Percentiles rank a stretch among this genome's conserved stretches.
phyloP scores from a whole-genome alignment of 2,329 filamentous ascomycete species.

The Hysterium pulicare region DNA sequence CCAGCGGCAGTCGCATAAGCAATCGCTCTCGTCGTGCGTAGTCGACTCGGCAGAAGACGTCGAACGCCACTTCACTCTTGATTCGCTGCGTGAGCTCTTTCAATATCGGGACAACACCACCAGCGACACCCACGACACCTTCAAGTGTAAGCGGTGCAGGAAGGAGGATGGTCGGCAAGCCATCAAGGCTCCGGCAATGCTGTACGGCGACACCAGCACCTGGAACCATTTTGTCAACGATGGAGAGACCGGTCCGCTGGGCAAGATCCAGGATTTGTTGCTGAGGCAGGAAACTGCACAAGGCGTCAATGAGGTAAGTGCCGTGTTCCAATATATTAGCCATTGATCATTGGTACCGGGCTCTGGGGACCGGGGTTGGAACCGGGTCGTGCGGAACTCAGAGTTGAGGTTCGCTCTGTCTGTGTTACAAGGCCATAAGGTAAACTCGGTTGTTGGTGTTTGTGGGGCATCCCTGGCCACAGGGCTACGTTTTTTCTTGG shows the following conservation, averaged over 20 bases:
- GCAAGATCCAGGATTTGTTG: conserved; percentile 84
- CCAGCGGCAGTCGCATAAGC: conserved; percentile 96
- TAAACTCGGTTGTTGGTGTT: no score
- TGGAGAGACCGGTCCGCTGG: conserved; percentile 62
- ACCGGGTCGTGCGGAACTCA: no score
- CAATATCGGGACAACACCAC: conserved; percentile 81
- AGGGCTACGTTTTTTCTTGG: no score
- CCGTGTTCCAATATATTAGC: conserved; percentile 98
- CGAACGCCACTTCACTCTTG: conserved; percentile 90
- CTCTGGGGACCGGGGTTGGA: no score
- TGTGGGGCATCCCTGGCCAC: no score
- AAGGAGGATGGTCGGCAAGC: conserved; percentile 78
- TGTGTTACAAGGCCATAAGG: no score
- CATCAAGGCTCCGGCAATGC: conserved; percentile 87
- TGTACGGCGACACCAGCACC: conserved; percentile 97
- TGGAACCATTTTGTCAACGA: conserved; percentile 97
- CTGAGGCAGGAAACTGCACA: conserved; percentile 80
- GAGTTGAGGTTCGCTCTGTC: no score
- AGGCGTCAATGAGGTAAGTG: conserved; percentile 67
- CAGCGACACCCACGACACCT: conserved; percentile 96
- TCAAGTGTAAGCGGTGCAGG: conserved; percentile 93
- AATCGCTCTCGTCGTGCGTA: conserved; percentile 91
- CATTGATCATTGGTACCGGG: conserved; percentile 60
- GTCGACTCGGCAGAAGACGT: conserved; percentile 97
- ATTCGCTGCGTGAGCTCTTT: conserved; percentile 88